Evolutionary conservation across 1,284 basidiomycete species (phyloP), one percentile per base, ranked within the genome.

Genomic region (Boletus mariae): DNA sequence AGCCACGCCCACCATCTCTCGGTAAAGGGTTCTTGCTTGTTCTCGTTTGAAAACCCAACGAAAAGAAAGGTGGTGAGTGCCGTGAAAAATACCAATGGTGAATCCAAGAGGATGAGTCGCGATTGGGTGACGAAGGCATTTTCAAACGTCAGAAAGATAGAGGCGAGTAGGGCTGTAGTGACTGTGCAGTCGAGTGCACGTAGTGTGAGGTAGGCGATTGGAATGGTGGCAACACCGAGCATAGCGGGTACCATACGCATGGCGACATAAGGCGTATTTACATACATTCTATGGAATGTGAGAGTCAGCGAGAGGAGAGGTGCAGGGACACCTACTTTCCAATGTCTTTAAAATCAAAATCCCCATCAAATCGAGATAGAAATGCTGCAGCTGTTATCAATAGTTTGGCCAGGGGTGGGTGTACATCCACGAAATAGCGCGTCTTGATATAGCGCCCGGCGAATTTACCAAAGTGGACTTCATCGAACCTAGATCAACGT

Each of bases 301-400:
- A 23, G 37, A 31, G 49, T 45, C 41, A 38, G 51, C 9, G 8
- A 17, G 10, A 41, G 6, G 45, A 7, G 5, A 38, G 3, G 47
- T 40, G 4, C 13, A 35, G 29, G 2, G 31, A 46, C 23, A 79
- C 90, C 59, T 65, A 93, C 92, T 92, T 94, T 73, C 86, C 94
- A 61, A 99, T 98, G 57, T 97, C 93, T 70, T 95, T 92, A 72
- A 99, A 99, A 70, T 98, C 94, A 69, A 98, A 98, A 45, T 90
- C 77, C 2, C 96, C 97, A 60, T 96, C 80, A 65, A 92, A 99
- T n/a, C 97, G 92, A 49, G 83, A 90, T 5, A 97, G 56, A 67
- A 90, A 96, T 0, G 84, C 94, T 7, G 91, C 90, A 26, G 97
- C 78, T 0, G 96, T 96, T 64, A 99, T 94, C 54, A 99, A 77